Evolutionary conservation across 2,329 filamentous ascomycete genomes (phyloP).

Genomic region (Colletotrichum orbiculare): DNA sequence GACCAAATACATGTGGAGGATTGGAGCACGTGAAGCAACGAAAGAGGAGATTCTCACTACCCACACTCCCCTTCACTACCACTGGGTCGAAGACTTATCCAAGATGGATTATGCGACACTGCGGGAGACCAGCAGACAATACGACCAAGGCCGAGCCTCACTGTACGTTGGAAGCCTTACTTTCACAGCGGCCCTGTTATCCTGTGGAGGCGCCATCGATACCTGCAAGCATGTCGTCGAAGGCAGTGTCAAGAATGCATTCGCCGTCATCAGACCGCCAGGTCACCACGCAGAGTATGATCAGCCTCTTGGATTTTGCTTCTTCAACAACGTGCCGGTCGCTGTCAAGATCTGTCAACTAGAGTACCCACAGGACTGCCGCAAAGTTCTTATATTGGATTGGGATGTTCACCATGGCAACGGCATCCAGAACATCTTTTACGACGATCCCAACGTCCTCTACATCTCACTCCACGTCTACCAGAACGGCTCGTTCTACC

Average conservation of each 20-base stretch:
- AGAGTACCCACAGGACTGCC: slow-evolving; percentile 81
- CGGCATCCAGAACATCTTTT: slow-evolving; percentile 96
- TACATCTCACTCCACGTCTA: slow-evolving; percentile 97
- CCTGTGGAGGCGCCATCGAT: slow-evolving; percentile 93
- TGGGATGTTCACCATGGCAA: slow-evolving; percentile 90
- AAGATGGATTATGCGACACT: slow-evolving; percentile 71
- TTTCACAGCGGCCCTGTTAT: slow-evolving; percentile 82
- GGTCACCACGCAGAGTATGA: slow-evolving; percentile 94
- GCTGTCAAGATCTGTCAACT: slow-evolving; percentile 88
- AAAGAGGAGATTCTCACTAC: slow-evolving; percentile 83
- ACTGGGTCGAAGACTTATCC: slow-evolving; percentile 75
- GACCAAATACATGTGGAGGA: slow-evolving; percentile 77
- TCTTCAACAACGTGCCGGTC: slow-evolving; percentile 98
- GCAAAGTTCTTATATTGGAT: slow-evolving; percentile 92
- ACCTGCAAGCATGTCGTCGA: slow-evolving; percentile 91
- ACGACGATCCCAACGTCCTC: slow-evolving; percentile 91
- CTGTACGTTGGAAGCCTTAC: slow-evolving; percentile 87
- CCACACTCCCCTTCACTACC: slow-evolving; percentile 81
- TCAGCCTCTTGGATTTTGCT: slow-evolving; percentile 90
- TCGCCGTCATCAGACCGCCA: slow-evolving; percentile 93
- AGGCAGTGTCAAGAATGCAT: slow-evolving; percentile 89
- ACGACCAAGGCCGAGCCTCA: slow-evolving; percentile 76
- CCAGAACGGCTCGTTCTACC: slow-evolving; percentile 86
- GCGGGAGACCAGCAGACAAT: slow-evolving; percentile 69
- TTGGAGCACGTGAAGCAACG: slow-evolving; percentile 81